These are phyloP conservation scores for Cornus florida DNA, from an alignment of 148 eudicot species.

Conservation along the genomic window DNA sequence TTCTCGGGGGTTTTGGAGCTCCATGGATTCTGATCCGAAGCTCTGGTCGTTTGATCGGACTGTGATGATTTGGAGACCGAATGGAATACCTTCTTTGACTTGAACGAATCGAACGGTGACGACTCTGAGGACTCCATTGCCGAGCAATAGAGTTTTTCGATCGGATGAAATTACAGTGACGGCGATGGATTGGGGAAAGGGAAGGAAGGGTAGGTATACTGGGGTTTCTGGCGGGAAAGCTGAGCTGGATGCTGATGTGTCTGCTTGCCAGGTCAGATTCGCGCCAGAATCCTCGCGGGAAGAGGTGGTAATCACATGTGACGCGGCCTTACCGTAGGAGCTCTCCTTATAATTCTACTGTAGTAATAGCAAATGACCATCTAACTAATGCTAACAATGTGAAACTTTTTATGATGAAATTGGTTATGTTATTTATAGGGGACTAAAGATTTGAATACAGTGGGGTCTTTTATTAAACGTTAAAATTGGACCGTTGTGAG, in stretches of 20 bases:
- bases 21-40: constrained; percentile 25
- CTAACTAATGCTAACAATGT: too few relatives aligned
- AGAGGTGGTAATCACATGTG: too few relatives aligned
- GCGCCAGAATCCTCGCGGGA: constrained; percentile 31
- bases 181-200: not conserved
- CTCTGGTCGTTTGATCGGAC: constrained; percentile 12
- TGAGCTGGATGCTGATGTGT: constrained; percentile 13
- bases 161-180: not conserved
- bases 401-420: too few relatives aligned
- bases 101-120: constrained; percentile 28
- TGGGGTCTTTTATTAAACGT: too few relatives aligned
- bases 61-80: constrained; percentile 22
- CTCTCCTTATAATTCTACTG: too few relatives aligned
- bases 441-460: too few relatives aligned
- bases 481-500: too few relatives aligned
- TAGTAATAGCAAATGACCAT: too few relatives aligned
- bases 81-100: constrained; percentile 41
- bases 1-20: constrained; percentile 51
- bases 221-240: constrained; percentile 36
- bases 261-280: constrained; percentile 38
- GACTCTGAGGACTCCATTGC: constrained; percentile 25
- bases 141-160: not conserved
- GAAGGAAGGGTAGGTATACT: not conserved
- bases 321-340: too few relatives aligned
- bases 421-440: too few relatives aligned